Evolutionary conservation across 2,329 filamentous ascomycete genomes (phyloP), one percentile per base, ranked within the genome.

Genomic region (Diaporthe ampelina): DNA sequence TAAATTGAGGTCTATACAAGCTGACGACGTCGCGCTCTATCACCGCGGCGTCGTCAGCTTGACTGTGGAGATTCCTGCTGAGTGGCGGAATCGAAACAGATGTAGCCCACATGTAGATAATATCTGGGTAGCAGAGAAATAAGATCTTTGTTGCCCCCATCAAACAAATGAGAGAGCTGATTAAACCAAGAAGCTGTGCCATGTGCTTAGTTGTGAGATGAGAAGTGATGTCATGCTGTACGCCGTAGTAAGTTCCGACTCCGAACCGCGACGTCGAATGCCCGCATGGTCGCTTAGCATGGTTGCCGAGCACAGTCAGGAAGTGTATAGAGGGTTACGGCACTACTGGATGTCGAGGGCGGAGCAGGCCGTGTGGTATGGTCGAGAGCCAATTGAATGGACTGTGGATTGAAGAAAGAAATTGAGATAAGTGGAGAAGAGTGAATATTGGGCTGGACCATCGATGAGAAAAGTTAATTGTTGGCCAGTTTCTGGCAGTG

Each of bases 381-480:
- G 45, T n/a, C 0, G 32, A 40, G 29, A 67, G 32, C 15, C 63
- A 68, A 40, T 24, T 13, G 17, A 37, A 10, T 11, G n/a, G 21
- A 15, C 1, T 10, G 35, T 29, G 48, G 21, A 21, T 54, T 54
- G 45, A 19, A 54, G n/a, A 21, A 54, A 19, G 13, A 45, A 40
- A 52, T 32, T 37, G 32, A 35, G 40, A 54, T 19, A 35, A 32
- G 37, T 35, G 63, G 26, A 37, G 63, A 40, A 37, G 32, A 54
- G 48, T 9, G 21, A 24, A 21, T 26, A 2, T 21, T 11, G 24
- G 45, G n/a, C 32, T 26, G 32, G 29, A 24, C n/a, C 40, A 54
- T 8, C 26, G 63, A 68, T 68, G 63, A 48, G n/a, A 26, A 21
- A 68, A 29, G 48, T 24, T 17, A 48, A 15, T 68, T 68, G 63